These are phyloP conservation scores for Kwoniella shivajii DNA, from an alignment of 1,284 basidiomycete species.

Conservation along the genomic window DNA sequence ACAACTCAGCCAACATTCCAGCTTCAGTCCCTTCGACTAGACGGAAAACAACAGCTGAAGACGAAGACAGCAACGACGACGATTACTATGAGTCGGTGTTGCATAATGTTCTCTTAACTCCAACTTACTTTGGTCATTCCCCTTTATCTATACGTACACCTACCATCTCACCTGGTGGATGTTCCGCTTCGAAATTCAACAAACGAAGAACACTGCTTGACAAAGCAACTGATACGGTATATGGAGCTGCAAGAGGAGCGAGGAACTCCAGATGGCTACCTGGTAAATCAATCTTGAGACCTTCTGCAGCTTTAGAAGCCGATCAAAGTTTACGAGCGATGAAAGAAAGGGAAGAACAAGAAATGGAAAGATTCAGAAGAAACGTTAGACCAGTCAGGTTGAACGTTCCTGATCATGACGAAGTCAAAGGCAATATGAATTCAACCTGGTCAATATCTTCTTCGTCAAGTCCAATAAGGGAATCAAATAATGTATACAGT, in stretches of 20 bases:
- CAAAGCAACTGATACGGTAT: conserved; percentile 16
- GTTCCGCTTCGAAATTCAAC: background rate
- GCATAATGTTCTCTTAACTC: conserved; percentile 44
- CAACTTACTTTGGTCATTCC: conserved; percentile 34
- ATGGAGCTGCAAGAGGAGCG: conserved; percentile 8
- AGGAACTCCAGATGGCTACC: conserved; percentile 22
- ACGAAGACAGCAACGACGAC: background rate
- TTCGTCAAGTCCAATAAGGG: conserved; percentile 14
- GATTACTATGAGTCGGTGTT: conserved; percentile 39
- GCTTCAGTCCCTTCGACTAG: background rate
- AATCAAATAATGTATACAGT: conserved; percentile 1
- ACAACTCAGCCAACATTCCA: background rate
- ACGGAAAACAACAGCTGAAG: background rate
- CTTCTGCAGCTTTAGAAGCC: conserved; percentile 4
- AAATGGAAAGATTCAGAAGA: conserved; percentile 33
- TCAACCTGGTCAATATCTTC: conserved; percentile 13
- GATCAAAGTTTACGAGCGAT: conserved; percentile 18
- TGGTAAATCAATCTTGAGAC: conserved; percentile 21
- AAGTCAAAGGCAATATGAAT: background rate
- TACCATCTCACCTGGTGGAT: background rate
- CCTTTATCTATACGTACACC: conserved; percentile 14
- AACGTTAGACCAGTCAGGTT: conserved; percentile 14
- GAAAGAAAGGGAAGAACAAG: conserved; percentile 29
- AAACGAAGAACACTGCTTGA: conserved; percentile 26
- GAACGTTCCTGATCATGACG: conserved; percentile 7